A percentile compares a stretch with the other conserved stretches of the same genome.
phyloP scores from a whole-genome alignment of 2,329 filamentous ascomycete species.

The Cercospora brassicicola region DNA sequence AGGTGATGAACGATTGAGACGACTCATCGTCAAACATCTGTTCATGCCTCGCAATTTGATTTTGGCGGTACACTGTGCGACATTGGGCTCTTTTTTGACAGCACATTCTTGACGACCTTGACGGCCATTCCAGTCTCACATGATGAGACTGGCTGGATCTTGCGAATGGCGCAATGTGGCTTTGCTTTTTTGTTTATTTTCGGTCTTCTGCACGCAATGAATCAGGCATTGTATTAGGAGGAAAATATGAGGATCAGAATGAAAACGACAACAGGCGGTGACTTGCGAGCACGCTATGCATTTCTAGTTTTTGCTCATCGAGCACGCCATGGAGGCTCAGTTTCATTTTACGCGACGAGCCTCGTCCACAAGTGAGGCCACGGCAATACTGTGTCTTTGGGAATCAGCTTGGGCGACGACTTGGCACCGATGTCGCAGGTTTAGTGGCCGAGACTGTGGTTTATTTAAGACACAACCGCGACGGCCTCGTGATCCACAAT shows the following conservation, averaged over 20 bases:
- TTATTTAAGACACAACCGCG: background rate
- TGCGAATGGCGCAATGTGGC: background rate
- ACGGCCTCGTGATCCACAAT: background rate
- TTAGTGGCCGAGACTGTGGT: background rate
- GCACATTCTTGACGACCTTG: background rate
- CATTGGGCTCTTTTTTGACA: background rate
- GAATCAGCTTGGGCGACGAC: background rate
- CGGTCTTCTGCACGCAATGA: background rate
- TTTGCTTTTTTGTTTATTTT: background rate
- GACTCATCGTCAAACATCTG: background rate
- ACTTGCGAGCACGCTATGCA: constrained; percentile 6
- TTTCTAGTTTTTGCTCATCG: constrained; percentile 7
- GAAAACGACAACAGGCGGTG: background rate
- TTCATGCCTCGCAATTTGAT: background rate
- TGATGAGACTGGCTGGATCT: background rate
- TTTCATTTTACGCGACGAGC: constrained; percentile 4
- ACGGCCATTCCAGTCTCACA: background rate
- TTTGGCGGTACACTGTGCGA: background rate
- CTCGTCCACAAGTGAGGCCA: background rate
- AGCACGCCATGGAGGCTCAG: constrained; percentile 2
- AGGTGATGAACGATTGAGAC: constrained; percentile 3
- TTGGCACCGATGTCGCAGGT: background rate
- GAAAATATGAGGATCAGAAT: background rate
- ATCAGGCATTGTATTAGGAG: background rate
- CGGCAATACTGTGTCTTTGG: background rate